phyloP scores from a whole-genome alignment of 805 yeast genomes.

The Candida vaughaniae region DNA sequence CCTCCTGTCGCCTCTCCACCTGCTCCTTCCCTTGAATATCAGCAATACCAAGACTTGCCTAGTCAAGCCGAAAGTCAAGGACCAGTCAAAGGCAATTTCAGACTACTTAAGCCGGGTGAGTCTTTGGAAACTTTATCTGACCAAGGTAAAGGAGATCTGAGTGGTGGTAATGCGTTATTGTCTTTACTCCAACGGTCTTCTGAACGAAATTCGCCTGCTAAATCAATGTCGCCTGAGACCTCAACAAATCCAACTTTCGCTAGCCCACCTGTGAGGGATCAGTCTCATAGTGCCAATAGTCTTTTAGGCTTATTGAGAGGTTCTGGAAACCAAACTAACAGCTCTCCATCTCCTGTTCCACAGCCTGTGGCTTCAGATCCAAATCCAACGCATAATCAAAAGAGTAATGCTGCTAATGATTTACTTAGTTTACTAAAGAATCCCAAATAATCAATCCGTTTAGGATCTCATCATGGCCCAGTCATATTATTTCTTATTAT shows the following conservation, averaged over 20 bases:
- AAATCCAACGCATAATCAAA: background rate
- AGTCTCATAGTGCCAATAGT: conserved; percentile 1
- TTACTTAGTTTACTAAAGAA: conserved; percentile 22
- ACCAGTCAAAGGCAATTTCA: conserved; percentile 18
- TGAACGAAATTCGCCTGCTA: too few species aligned
- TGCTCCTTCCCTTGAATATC: conserved; percentile 1
- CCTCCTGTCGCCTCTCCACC: background rate
- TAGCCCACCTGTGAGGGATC: background rate
- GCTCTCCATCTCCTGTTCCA: background rate
- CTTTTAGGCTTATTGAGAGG: conserved; percentile 5
- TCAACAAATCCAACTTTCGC: background rate
- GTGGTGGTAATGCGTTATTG: conserved; percentile 15
- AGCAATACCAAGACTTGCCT: conserved; percentile 2
- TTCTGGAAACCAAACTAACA: background rate
- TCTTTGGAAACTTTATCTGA: conserved; percentile 8
- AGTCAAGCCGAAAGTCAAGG: background rate
- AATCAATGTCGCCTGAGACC: too few species aligned
- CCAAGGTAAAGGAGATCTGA: background rate
- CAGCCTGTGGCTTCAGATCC: background rate
- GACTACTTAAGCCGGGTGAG: conserved; percentile 31
- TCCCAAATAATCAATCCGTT: conserved; percentile 8
- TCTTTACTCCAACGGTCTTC: conserved; percentile 6
- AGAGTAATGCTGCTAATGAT: conserved; percentile 19
- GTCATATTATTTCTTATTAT: too few species aligned
- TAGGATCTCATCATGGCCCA: background rate